Conservation (phyloP, 1,284 basidiomycete genomes). For the Coniferiporia sulphurascens region DNA sequence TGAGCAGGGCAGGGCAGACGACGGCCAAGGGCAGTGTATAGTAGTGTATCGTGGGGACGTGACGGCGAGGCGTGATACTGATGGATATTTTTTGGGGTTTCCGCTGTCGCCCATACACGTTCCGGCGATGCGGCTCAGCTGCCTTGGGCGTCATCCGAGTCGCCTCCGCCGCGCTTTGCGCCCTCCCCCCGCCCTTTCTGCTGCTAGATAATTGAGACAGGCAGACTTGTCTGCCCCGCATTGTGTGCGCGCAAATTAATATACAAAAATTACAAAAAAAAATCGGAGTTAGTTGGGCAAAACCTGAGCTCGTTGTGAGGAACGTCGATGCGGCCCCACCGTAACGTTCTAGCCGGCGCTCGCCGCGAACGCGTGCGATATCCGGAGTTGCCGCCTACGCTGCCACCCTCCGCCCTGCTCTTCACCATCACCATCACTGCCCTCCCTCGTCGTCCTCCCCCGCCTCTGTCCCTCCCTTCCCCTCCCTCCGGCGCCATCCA, state of each 20-base stretch:
- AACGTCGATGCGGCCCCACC: conserved; percentile 3
- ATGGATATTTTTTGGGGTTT: not conserved
- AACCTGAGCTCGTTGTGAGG: conserved; percentile 6
- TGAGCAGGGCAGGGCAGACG: not conserved
- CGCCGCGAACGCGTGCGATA: conserved; percentile 1
- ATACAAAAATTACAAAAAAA: not conserved
- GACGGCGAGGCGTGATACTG: not conserved
- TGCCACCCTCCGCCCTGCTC: not conserved
- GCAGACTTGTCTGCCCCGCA: not conserved
- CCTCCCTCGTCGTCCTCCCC: not conserved
- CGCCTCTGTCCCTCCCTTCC: not conserved
- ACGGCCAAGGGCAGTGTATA: not conserved
- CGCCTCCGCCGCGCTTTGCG: not conserved
- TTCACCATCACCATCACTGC: not conserved
- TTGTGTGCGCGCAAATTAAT: not conserved
- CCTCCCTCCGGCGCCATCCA: not conserved
- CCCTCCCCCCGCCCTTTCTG: not conserved
- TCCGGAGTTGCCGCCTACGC: not conserved
- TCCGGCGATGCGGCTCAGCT: not conserved
- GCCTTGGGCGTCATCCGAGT: not conserved
- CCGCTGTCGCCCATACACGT: not conserved
- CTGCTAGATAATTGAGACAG: not conserved
- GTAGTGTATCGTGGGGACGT: not conserved
- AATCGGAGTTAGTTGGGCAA: not conserved
- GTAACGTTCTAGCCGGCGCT: not conserved